Evolutionary conservation across 305 asterid genomes (phyloP).

Genomic region (Coffea humblotiana): DNA sequence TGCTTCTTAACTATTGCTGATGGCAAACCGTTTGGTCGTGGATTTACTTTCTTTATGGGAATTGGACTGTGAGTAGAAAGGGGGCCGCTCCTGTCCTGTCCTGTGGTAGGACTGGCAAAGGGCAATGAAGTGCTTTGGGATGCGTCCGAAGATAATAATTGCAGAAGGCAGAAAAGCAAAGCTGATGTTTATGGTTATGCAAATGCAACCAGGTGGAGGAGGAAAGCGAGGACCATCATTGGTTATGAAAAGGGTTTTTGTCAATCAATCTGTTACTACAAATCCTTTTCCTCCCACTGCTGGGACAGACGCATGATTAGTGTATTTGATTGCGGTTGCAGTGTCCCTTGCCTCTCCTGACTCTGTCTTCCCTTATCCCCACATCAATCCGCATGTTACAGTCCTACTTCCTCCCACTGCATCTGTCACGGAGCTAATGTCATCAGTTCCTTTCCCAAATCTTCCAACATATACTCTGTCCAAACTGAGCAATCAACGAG

Average conservation of each 20-base stretch:
- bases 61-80: too few species aligned
- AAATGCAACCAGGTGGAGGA: not conserved
- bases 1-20: not conserved
- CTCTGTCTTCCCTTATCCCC: conserved; percentile 18
- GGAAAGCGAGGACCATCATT: not conserved
- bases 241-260: not conserved
- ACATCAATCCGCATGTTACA: conserved; percentile 2
- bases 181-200: not conserved
- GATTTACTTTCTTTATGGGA: not conserved
- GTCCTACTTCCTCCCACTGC: not conserved
- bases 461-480: not conserved
- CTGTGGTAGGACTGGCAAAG: not conserved
- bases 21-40: not conserved
- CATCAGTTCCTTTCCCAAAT: not conserved
- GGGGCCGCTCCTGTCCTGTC: too few species aligned
- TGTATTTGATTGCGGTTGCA: conserved; percentile 29
- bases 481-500: not conserved
- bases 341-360: not conserved
- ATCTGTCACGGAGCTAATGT: not conserved
- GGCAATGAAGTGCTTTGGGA: conserved; percentile 7
- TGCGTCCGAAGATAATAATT: conserved; percentile 8
- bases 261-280: not conserved
- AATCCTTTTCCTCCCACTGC: not conserved
- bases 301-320: conserved; percentile 26
- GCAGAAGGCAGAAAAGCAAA: not conserved